These are phyloP conservation scores for Candida ponderosae DNA, from an alignment of 805 yeast genomes.

Conservation along the genomic window DNA sequence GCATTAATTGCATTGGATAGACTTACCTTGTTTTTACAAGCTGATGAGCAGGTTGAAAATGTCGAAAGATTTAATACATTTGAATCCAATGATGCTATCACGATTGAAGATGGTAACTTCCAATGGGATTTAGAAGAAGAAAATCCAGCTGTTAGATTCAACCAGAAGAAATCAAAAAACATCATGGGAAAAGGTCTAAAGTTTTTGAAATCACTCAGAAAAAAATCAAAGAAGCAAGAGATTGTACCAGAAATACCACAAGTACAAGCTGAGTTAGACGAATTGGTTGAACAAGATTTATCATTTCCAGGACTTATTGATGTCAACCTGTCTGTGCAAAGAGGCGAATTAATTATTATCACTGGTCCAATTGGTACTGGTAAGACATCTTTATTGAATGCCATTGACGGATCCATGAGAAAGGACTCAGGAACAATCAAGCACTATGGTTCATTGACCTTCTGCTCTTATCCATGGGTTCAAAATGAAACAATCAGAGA, in stretches of 20 bases:
- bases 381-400: conserved; percentile 63
- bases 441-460: conserved; percentile 43
- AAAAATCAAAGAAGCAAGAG: neutral
- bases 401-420: conserved; percentile 67
- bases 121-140: conserved; percentile 41
- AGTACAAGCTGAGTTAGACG: neutral
- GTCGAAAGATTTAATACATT: conserved; percentile 22
- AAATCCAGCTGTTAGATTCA: conserved; percentile 1
- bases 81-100: conserved; percentile 36
- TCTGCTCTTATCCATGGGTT: conserved; percentile 74
- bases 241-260: neutral
- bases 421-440: conserved; percentile 42
- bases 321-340: conserved; percentile 43
- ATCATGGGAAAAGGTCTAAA: neutral
- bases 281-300: conserved; percentile 10
- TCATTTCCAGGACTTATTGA: conserved; percentile 35
- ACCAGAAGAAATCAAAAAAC: neutral
- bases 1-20: conserved; percentile 51
- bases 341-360: conserved; percentile 66
- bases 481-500: conserved; percentile 74
- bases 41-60: conserved; percentile 29
- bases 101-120: conserved; percentile 38
- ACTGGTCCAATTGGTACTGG: conserved; percentile 84
- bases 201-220: conserved; percentile 4
- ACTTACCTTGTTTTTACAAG: conserved; percentile 35